Conservation (phyloP, 495 filamentous ascomycete genomes). For the Aspergillus saccharolyticus region DNA sequence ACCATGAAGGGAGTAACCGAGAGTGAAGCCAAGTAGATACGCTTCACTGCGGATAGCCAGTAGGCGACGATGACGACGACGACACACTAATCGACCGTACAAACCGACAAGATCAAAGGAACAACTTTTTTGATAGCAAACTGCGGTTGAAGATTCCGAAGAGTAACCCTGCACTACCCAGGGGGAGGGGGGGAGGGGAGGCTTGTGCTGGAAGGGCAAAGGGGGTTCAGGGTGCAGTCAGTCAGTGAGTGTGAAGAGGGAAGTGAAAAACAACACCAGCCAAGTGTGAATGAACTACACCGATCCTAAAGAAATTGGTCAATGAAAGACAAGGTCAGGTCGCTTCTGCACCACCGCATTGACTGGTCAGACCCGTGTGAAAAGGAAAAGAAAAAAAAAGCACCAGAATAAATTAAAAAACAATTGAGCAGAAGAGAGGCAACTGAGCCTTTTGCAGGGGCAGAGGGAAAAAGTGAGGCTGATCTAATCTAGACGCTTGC, state of each 20-base stretch:
- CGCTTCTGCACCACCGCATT: background rate
- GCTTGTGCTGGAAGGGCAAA: no score
- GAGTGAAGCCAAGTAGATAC: constrained; percentile 14
- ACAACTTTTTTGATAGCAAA: constrained; percentile 11
- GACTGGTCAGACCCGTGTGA: background rate
- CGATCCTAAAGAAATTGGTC: background rate
- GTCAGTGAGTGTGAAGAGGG: background rate
- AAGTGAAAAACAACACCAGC: background rate
- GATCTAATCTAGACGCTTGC: constrained; percentile 12
- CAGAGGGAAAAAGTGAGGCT: constrained; percentile 15
- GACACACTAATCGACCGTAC: background rate
- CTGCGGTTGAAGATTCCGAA: constrained; percentile 2
- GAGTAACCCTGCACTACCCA: background rate
- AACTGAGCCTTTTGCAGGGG: constrained; percentile 3
- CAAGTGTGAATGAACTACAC: background rate
- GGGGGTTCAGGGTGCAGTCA: no score
- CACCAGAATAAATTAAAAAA: no score
- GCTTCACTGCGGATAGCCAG: constrained; percentile 6
- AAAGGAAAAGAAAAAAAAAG: background rate
- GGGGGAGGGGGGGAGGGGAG: background rate
- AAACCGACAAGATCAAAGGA: constrained; percentile 3
- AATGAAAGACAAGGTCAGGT: background rate
- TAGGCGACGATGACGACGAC: background rate
- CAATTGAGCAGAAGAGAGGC: constrained; percentile 1
- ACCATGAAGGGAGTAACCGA: background rate